Evolutionary conservation across 2,329 filamentous ascomycete genomes (phyloP), one percentile per base, ranked within the genome.

Genomic region (Pseudocercospora fuligena): DNA sequence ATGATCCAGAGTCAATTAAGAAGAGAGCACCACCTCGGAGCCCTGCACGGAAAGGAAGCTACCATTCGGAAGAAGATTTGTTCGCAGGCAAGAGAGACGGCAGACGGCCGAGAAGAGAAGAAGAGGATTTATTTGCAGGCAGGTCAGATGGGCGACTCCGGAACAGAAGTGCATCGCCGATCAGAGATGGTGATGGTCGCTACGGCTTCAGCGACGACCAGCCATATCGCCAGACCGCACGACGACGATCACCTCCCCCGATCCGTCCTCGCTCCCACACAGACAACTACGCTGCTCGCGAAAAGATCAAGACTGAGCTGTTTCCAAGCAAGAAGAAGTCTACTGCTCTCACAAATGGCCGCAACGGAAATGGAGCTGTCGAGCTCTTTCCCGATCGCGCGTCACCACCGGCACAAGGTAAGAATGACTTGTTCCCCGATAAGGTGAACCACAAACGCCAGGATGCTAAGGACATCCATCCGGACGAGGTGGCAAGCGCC

Each of bases 121-220:
- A 66, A 21, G 68, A 73, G 6, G 79, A 81, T 59, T 68, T 80
- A 9, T 75, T 80, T 63, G 70, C 73, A 5, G 71, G 70, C 43
- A 72, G 71, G 23, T 63, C 70, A 8, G 66, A 78, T 36, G 84
- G 85, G 40, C 82, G 85, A 57, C 65, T 88, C 56, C 83, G 87
- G 54, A 81, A 87, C 72, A 85, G 88, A 69, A 89, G 87, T 75
- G 87, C 87, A 19, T 89, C 87, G 6, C 88, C 88, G 29, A 72
- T 71, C 58, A 77, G 81, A 56, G 82, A 83, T 43, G 83, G 81
- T 12, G 81, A 84, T 62, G 82, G 85, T 19, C 78, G 82, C 4
- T 81, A 78, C 43, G 83, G 83, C 6, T 85, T 85, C 70, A 76
- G 75, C n/a, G 82, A 86, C 29, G 80, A 83, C 60, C 82, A 84